Conservation (phyloP, 805 yeast genomes). For the Yarrowia divulgata region DNA sequence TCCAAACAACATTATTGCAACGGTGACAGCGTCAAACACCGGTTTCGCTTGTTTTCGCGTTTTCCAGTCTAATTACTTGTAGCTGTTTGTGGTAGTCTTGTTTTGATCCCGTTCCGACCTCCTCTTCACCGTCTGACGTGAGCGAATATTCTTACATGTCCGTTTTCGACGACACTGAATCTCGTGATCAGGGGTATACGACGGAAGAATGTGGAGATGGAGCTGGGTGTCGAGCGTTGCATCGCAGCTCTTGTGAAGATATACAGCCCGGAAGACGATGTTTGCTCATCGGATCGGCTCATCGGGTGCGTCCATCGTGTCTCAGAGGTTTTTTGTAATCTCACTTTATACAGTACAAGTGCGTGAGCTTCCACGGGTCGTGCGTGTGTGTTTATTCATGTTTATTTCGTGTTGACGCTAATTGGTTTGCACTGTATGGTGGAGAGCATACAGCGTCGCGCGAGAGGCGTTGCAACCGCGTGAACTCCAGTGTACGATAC, state of each 20-base stretch:
- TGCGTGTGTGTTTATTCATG: conserved; percentile 1
- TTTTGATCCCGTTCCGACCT: not conserved
- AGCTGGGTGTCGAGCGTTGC: not conserved
- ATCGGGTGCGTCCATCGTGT: conserved; percentile 3
- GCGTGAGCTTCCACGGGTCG: not conserved
- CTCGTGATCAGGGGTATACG: not conserved
- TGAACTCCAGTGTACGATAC: too few species aligned
- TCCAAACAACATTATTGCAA: not conserved
- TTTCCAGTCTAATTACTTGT: not conserved
- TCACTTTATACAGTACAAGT: too few species aligned
- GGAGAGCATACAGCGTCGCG: not conserved
- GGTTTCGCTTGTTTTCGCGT: conserved; percentile 4
- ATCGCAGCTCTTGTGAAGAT: too few species aligned
- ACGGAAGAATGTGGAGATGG: not conserved
- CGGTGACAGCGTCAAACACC: not conserved
- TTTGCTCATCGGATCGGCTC: not conserved
- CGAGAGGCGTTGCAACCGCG: not conserved
- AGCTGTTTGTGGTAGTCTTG: not conserved
- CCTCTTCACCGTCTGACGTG: not conserved
- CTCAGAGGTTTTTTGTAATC: not conserved
- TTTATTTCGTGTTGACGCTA: conserved; percentile 6
- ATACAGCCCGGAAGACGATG: too few species aligned
- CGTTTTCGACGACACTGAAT: not conserved
- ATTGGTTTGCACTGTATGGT: conserved; percentile 6
- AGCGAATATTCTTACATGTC: not conserved